Base-by-base conservation (phyloP, 768 basidiomycete genomes). In the Boletus tomentosulus region DNA sequence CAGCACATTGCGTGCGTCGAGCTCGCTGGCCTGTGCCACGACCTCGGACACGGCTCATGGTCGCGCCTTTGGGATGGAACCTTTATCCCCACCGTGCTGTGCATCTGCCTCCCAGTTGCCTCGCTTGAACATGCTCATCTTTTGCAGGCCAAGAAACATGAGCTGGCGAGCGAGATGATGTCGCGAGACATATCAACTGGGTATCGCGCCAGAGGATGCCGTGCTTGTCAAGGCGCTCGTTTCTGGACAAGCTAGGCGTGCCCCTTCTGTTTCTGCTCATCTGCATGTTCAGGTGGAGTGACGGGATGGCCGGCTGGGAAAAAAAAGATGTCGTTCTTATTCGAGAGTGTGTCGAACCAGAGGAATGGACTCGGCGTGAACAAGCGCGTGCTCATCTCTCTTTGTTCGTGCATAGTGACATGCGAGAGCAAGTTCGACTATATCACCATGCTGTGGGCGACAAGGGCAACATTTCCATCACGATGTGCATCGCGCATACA, bases 31-130 rank as follows among this genome's bases (percentile, higher is more conserved):
- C 73, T 92, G 3, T 91, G 89, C 53, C 91, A 92, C 60, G 90
- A 92, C 66, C 79, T 92, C 4, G 90, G 89, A 0, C 90, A 92
- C 61, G 91, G 91, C 0, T 91, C 90, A 0, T 92, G 87, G 84
- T 86, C 83, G 55, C 91, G 92, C 66, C 85, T 92, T 7, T 93
- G 87, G 85, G 90, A 93, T 57, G 71, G 73, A 6, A 62, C 74
- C 49, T 91, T 89, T 66, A 89, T 93, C 48, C 88, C 88, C 1
- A 53, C 61, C 4, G 83, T 81, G 1, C 57, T 82, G 89, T 89
- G 62, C 61, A 81, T 76, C n/a, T 19, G 1, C 7, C 24, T 19
- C 30, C 4, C 10, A 2, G n/a, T n/a, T n/a, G n/a, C n/a, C n/a
- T n/a, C n/a, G n/a, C n/a, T n/a, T n/a, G n/a, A n/a, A n/a, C n/a